Evolutionary conservation across 805 yeast species (phyloP).

Genomic region (Suhomyces faveliae): DNA sequence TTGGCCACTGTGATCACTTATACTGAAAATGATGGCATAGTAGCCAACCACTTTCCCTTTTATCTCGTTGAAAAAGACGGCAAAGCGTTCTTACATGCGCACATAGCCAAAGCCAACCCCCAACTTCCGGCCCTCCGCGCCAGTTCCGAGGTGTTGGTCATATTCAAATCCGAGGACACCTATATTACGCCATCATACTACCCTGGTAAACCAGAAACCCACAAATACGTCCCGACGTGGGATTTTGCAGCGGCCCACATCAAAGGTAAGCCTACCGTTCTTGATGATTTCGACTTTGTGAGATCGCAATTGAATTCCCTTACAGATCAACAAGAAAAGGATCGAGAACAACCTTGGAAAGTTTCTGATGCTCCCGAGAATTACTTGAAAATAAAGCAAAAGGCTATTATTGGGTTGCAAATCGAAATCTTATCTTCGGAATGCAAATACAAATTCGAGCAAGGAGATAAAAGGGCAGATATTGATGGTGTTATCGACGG

Average conservation of each 20-base stretch:
- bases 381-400: conserved; percentile 42
- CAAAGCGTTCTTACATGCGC: conserved; percentile 48
- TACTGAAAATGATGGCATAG: conserved; percentile 36
- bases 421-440: conserved; percentile 47
- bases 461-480: conserved; percentile 44
- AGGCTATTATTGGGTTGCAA: conserved; percentile 55
- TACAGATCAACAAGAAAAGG: conserved; percentile 47
- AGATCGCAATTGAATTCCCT: conserved; percentile 43
- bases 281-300: conserved; percentile 47
- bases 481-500: conserved; percentile 53
- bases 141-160: conserved; percentile 43
- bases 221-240: conserved; percentile 71
- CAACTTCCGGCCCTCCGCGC: conserved; percentile 43
- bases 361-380: conserved; percentile 56
- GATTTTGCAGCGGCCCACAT: conserved; percentile 58
- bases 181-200: conserved; percentile 63
- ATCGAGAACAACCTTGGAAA: conserved; percentile 48
- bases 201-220: conserved; percentile 52
- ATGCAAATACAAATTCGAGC: conserved; percentile 60
- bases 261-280: conserved; percentile 48
- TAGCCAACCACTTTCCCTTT: conserved; percentile 61
- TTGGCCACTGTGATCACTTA: conserved; percentile 50
- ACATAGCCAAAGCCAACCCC: conserved; percentile 51
- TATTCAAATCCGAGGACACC: conserved; percentile 51
- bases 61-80: conserved; percentile 37